Evolutionary conservation across 306 rosid genomes (phyloP), one percentile per base, ranked within the genome.

Genomic region (Prinsepia uniflora): DNA sequence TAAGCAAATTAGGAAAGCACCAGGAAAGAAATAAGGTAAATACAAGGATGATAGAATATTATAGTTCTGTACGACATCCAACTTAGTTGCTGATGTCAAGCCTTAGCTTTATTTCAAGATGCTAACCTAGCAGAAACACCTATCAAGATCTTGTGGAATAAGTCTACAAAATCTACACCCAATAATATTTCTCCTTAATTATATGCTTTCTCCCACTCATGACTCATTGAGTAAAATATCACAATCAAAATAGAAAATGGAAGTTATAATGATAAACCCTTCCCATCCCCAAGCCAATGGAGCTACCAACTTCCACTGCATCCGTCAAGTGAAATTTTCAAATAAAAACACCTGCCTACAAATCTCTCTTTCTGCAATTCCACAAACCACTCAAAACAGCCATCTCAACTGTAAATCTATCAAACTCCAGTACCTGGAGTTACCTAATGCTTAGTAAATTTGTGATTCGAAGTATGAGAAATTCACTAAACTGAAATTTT

Each of bases 1-100:
- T 20, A 14, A 61, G 66, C 60, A 50, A 20, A 65, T 8, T 66
- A 54, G 65, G 61, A 47, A 34, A 75, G n/a, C 58, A 48, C 15
- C 19, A 19, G 54, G 42, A 63, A 71, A 45, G 50, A n/a, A 13
- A 71, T 10, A 10, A 30, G 64, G 63, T 19, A 45, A 47, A 40
- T 47, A 13, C 11, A 39, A 30, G 46, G 24, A 52, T 11, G 24
- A 57, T 17, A 69, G 30, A 63, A 15, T 15, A 69, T 34, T 41
- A 22, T 19, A 63, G 50, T 12, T 44, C 43, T 43, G 41, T 36
- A 44, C 24, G 36, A 72, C 40, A 48, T 6, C 20, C 22, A 73
- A 52, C 61, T 54, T 7, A 34, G 66, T 40, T 19, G 13, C 44
- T n/a, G 20, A 17, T 57, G 6, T 74, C 44, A 70, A 20, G 45